Evolutionary conservation across 345 rosid species (phyloP).

Genomic region (Salix koriyanagi): DNA sequence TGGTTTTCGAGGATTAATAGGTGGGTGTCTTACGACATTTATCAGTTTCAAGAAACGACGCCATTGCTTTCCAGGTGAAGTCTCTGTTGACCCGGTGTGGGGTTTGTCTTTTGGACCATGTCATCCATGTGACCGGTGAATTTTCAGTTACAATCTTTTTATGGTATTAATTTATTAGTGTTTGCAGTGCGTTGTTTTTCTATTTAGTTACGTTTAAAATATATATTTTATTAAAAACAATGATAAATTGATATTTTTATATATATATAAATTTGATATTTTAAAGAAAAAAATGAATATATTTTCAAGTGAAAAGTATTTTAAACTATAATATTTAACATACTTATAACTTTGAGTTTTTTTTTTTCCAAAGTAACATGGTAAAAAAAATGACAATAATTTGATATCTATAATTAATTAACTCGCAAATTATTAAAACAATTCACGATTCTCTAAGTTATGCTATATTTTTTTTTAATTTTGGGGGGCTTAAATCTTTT

Average conservation of each 20-base stretch:
- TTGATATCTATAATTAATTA: background rate
- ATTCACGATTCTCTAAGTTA: no score
- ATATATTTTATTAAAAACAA: no score
- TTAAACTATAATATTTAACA: background rate
- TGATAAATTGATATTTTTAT: no score
- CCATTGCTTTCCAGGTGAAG: background rate
- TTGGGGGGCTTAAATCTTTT: no score
- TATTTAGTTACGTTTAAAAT: no score
- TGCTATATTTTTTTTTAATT: no score
- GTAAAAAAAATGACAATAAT: no score
- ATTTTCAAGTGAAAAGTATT: no score
- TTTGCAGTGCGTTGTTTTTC: background rate
- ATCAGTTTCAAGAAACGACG: slow-evolving; percentile 17
- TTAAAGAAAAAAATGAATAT: no score
- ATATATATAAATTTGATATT: no score
- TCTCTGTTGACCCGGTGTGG: slow-evolving; percentile 8
- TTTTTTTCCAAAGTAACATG: no score
- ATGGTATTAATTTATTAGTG: background rate
- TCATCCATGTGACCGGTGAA: slow-evolving; percentile 17
- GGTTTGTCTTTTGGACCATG: background rate
- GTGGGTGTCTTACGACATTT: background rate
- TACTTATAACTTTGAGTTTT: no score
- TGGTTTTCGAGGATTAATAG: background rate
- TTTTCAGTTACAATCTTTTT: slow-evolving; percentile 3
- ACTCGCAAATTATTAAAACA: background rate